These are phyloP conservation scores for Leccinum uliginosum DNA, from an alignment of 768 basidiomycete species.

Conservation along the genomic window DNA sequence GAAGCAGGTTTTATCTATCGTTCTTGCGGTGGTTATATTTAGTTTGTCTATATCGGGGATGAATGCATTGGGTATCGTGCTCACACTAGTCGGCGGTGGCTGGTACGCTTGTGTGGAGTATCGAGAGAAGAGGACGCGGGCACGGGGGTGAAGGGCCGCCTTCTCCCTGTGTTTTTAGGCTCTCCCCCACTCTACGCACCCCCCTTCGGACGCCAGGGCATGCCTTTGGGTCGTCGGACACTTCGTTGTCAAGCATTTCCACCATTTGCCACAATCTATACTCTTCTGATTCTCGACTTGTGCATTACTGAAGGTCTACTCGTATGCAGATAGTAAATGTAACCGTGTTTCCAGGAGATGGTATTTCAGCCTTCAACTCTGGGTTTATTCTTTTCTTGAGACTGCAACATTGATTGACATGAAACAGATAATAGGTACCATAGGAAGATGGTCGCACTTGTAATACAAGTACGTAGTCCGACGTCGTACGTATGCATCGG, in stretches of 20 bases:
- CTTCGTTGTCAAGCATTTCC: neutral
- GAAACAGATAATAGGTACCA: neutral
- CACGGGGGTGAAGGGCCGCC: constrained; percentile 21
- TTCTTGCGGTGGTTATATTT: constrained; percentile 81
- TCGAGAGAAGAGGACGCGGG: constrained; percentile 37
- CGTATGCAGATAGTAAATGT: neutral
- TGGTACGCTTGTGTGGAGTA: constrained; percentile 73
- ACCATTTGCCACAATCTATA: constrained; percentile 4
- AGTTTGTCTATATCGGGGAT: constrained; percentile 71
- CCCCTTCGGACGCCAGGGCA: neutral
- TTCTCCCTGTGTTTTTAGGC: neutral
- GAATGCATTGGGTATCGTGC: constrained; percentile 77
- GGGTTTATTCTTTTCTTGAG: too few relatives aligned
- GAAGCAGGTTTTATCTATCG: constrained; percentile 89
- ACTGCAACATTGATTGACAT: neutral
- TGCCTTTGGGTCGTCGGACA: neutral
- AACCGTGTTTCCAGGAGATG: neutral
- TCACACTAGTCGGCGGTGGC: constrained; percentile 85
- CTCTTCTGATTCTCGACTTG: neutral
- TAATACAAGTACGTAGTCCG: too few relatives aligned
- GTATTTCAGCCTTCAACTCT: neutral
- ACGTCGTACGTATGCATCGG: too few relatives aligned
- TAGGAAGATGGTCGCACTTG: too few relatives aligned
- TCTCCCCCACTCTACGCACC: neutral
- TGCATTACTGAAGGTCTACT: neutral